phyloP scores from a whole-genome alignment of 2,329 filamentous ascomycete species.

The Alternaria arborescens region DNA sequence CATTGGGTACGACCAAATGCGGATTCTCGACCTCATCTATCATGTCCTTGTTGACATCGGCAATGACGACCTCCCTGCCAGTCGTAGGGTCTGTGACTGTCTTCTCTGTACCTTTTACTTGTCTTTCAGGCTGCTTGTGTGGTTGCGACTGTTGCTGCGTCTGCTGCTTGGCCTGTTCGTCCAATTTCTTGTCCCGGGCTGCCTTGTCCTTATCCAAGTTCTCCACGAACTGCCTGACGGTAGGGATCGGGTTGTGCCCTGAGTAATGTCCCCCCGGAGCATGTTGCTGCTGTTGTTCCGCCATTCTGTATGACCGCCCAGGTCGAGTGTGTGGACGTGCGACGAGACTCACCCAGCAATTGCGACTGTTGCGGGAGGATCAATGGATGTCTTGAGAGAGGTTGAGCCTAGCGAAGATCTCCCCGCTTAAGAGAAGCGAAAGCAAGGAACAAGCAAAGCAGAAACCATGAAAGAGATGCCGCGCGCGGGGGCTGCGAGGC shows the following conservation, averaged over 20 bases:
- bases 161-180: conserved; percentile 54
- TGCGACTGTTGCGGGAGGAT: conserved; percentile 15
- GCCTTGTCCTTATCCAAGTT: conserved; percentile 81
- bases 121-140: conserved; percentile 57
- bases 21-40: conserved; percentile 77
- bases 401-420: conserved; percentile 11
- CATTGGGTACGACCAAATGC: conserved; percentile 83
- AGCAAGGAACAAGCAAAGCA: conserved; percentile 26
- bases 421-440: conserved; percentile 19
- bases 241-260: conserved; percentile 83
- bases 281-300: conserved; percentile 57
- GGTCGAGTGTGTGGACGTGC: conserved; percentile 7
- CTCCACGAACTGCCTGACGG: conserved; percentile 83
- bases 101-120: conserved; percentile 60
- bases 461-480: conserved; percentile 10
- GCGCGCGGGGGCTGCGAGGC: conserved; percentile 16
- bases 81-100: conserved; percentile 87
- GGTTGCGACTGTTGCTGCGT: conserved; percentile 38
- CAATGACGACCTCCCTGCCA: conserved; percentile 83
- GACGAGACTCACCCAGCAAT: conserved; percentile 18
- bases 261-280: conserved; percentile 77
- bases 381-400: conserved; percentile 3
- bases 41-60: conserved; percentile 77
- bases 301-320: conserved; percentile 46
- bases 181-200: conserved; percentile 75